phyloP scores from a whole-genome alignment of 2,329 filamentous ascomycete genomes.

The Neoascochyta sp. region DNA sequence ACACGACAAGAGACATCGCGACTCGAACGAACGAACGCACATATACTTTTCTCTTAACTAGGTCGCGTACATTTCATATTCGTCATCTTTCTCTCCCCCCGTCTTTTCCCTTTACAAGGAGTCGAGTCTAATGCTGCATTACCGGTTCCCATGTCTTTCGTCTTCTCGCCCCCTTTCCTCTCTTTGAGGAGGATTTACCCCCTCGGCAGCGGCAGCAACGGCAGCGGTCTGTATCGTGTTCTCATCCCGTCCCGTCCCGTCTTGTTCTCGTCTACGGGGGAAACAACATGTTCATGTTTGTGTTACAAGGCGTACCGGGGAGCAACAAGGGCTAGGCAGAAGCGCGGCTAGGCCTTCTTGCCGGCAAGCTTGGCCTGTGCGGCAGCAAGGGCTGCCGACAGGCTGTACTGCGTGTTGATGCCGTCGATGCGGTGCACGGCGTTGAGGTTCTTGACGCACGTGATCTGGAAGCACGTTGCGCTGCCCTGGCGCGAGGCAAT shows the following conservation, averaged over 20 bases:
- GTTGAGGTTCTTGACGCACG: slow-evolving; percentile 86
- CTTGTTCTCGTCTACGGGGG: not conserved
- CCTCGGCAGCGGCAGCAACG: too few relatives aligned
- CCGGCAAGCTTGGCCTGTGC: slow-evolving; percentile 38
- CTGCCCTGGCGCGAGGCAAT: slow-evolving; percentile 80
- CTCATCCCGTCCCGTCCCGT: not conserved
- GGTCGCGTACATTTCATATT: too few relatives aligned
- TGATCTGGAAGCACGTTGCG: slow-evolving; percentile 84
- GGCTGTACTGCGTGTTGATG: slow-evolving; percentile 63
- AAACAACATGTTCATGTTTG: not conserved
- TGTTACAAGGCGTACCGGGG: not conserved
- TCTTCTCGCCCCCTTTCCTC: not conserved
- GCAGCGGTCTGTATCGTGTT: not conserved
- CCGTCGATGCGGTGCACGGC: slow-evolving; percentile 77
- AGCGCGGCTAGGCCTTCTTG: slow-evolving; percentile 1
- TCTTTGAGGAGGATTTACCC: not conserved
- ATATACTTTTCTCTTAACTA: too few relatives aligned
- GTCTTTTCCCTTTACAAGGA: too few relatives aligned
- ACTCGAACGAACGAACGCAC: too few relatives aligned
- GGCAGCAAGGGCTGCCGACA: slow-evolving; percentile 61
- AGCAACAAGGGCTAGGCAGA: not conserved
- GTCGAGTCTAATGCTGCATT: too few relatives aligned
- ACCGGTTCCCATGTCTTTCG: too few relatives aligned
- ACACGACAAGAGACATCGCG: too few relatives aligned
- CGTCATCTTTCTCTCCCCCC: too few relatives aligned